Conservation (phyloP, 768 basidiomycete species). For the Ephemerocybe angulata region DNA sequence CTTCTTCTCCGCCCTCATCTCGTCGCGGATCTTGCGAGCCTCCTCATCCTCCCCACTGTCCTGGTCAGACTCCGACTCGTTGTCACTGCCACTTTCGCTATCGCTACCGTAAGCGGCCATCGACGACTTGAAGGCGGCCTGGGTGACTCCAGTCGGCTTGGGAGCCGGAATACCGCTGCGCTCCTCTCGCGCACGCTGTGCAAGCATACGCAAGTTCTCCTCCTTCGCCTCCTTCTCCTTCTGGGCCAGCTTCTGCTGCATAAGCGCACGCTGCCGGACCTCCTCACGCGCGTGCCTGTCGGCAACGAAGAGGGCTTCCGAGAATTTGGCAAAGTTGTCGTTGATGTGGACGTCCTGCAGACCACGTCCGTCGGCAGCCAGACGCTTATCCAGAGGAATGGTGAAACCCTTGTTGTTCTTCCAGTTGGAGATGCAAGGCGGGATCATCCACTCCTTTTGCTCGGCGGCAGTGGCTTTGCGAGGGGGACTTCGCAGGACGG, state of each 20-base stretch:
- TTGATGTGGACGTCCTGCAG: constrained; percentile 99
- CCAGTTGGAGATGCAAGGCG: constrained; percentile 99
- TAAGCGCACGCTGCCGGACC: constrained; percentile 90
- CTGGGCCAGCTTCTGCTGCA: constrained; percentile 98
- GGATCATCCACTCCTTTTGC: constrained; percentile 99
- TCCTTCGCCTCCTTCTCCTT: constrained; percentile 98
- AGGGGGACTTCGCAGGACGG: constrained; percentile 91
- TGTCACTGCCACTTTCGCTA: constrained; percentile 51
- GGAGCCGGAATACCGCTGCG: constrained; percentile 76
- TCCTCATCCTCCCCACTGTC: constrained; percentile 76
- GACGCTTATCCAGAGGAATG: constrained; percentile 94
- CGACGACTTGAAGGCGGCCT: constrained; percentile 69
- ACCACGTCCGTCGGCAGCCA: constrained; percentile 97
- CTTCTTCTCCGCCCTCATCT: constrained; percentile 88
- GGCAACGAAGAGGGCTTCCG: constrained; percentile 91
- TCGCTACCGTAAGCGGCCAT: constrained; percentile 88
- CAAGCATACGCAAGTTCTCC: constrained; percentile 89
- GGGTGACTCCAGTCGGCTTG: constrained; percentile 63
- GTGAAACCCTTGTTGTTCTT: constrained; percentile 99
- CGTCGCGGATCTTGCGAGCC: constrained; percentile 79
- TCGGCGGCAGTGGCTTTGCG: constrained; percentile 94
- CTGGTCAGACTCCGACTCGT: constrained; percentile 47
- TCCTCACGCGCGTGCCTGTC: constrained; percentile 98
- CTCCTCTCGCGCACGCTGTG: constrained; percentile 94
- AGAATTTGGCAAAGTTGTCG: constrained; percentile 98